Base-by-base conservation (phyloP, 1,284 basidiomycete species). In the Sporisorium sorghi region DNA sequence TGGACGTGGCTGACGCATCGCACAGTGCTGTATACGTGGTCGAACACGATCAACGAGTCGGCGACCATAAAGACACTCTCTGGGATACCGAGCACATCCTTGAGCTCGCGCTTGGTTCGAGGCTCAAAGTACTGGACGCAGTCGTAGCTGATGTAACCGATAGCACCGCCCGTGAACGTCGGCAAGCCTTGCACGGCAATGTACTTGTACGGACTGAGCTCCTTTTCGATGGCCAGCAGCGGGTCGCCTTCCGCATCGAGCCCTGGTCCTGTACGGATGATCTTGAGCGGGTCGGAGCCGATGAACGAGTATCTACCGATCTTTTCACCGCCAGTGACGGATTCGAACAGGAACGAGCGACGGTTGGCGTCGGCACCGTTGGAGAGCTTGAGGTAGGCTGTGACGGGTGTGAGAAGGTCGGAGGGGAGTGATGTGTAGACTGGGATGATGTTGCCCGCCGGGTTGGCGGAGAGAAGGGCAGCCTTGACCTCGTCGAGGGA, bases 51-150 rank as follows among this genome's bases (percentile, higher is more conserved):
- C 66, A 98, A 89, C 7, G 92, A 94, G 85, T 97, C 94, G 77
- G 93, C 91, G 57, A 99, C 89, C 93, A 99, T 97, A 87, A 98
- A 97, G 71, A 95, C 89, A 17, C 94, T 91, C 85, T 99, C 97
- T 5, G 97, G 97, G 56, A 99, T 92, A 21, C 89, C 88, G 14
- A 90, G 86, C 73, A 97, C 93, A 63, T 89, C 88, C 52, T 92
- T 88, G 23, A 90, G 87, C 15, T 66, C 70, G 58, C 96, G 93
- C 62, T 79, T 81, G 12, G 84, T 85, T 23, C 70, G 59, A 3
- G 84, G 84, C 86, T 99, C 97, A 82, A 99, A 99, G 85, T 99
- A 91, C 73, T 92, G 92, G 59, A 99, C 90, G 84, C 93, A 93
- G 84, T 99, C 97, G 86, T 96, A 99, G 14, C 93, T 90, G 76